phyloP scores from a whole-genome alignment of 768 basidiomycete genomes.

The Suillus sp. region DNA sequence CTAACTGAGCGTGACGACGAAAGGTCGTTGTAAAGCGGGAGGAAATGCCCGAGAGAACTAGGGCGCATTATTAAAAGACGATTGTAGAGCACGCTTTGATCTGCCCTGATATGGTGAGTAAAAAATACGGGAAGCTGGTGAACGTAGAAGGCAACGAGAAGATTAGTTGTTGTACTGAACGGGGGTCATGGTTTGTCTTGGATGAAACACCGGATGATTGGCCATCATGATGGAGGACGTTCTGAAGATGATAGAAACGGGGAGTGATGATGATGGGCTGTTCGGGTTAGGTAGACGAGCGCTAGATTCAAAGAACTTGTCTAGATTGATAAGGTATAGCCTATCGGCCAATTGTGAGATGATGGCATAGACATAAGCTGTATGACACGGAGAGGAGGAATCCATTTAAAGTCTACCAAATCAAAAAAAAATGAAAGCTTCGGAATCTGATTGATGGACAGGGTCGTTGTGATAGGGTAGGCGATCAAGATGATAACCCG shows the following conservation, averaged over 20 bases:
- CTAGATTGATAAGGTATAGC: too few species aligned
- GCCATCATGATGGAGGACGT: slow-evolving; percentile 6
- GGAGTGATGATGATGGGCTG: neutral
- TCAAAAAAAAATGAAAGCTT: slow-evolving; percentile 25
- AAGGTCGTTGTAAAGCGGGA: slow-evolving; percentile 3
- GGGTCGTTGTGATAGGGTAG: slow-evolving; percentile 42
- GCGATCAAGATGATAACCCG: slow-evolving; percentile 37
- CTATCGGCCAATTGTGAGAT: too few species aligned
- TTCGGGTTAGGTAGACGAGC: neutral
- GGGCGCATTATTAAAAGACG: neutral
- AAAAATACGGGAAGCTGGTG: neutral
- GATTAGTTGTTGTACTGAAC: too few species aligned
- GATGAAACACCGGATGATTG: slow-evolving; percentile 4
- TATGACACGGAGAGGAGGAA: slow-evolving; percentile 24
- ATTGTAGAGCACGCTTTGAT: neutral
- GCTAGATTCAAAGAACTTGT: too few species aligned
- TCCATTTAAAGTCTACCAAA: slow-evolving; percentile 26
- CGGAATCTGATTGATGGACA: slow-evolving; percentile 37
- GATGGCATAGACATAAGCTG: too few species aligned
- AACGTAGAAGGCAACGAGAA: neutral
- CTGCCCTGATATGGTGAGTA: neutral
- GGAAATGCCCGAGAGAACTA: neutral
- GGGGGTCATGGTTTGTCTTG: too few species aligned
- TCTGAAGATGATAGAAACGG: neutral
- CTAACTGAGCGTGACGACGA: slow-evolving; percentile 7